Evolutionary conservation across 1,284 basidiomycete genomes (phyloP).

Genomic region (Cutaneotrichosporon sp.): DNA sequence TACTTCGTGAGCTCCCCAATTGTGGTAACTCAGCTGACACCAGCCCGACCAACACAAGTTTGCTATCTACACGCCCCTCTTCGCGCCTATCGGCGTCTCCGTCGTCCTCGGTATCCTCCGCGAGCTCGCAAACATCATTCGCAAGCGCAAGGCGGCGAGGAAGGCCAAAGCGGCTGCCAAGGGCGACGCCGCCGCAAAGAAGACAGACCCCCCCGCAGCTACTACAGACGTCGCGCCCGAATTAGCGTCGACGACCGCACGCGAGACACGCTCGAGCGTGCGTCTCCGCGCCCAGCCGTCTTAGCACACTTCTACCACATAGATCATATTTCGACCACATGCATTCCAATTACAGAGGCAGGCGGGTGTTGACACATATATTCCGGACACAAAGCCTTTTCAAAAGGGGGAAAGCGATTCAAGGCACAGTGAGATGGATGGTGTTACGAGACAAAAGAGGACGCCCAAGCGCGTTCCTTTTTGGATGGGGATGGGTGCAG

Average conservation of each 20-base stretch:
- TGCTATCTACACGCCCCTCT: constrained; percentile 86
- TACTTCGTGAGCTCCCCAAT: constrained; percentile 61
- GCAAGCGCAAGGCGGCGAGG: background rate
- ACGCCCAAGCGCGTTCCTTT: background rate
- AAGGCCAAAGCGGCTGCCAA: background rate
- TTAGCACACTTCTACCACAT: background rate
- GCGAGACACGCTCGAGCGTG: background rate
- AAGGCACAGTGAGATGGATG: background rate
- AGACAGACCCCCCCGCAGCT: too few relatives aligned
- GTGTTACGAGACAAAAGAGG: constrained; percentile 2
- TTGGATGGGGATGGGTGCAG: background rate
- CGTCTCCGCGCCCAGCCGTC: background rate
- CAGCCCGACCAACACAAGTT: constrained; percentile 87
- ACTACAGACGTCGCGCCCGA: constrained; percentile 52
- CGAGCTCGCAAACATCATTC: constrained; percentile 51
- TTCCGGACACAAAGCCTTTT: background rate
- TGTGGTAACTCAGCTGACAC: background rate
- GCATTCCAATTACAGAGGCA: background rate
- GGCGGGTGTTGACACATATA: background rate
- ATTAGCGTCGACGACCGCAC: constrained; percentile 25
- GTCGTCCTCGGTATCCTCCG: constrained; percentile 66
- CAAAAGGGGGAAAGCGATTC: background rate
- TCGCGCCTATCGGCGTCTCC: constrained; percentile 80
- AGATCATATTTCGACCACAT: background rate
- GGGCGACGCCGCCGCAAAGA: too few relatives aligned